Base-by-base conservation (phyloP, 2,329 filamentous ascomycete species). In the Alternaria postmessia region DNA sequence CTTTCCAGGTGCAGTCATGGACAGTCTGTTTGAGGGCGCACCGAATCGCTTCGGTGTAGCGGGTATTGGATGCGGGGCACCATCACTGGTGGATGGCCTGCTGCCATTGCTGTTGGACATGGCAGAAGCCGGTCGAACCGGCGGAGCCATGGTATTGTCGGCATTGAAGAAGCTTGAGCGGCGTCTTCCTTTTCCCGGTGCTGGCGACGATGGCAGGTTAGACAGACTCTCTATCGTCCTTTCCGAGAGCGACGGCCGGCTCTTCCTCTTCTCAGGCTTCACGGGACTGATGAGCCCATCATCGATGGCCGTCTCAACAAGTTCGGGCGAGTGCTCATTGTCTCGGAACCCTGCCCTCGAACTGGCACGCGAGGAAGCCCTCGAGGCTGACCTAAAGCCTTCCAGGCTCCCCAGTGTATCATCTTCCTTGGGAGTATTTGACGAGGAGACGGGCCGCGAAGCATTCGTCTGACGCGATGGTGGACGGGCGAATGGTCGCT, bases 191-290 rank as follows among this genome's bases (percentile, higher is more conserved):
- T 46, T 91, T 78, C 87, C 62, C 20, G 65, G 65, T 5, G 71
- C 71, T 4, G 94, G 93, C 0, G 93, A 95, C 0, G 91, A 88
- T 0, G 93, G 91, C 30, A 97, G 82, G 47, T 88, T 87, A 3
- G 93, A 86, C 6, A 97, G 81, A 0, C 92, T 96, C 75, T 96
- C 92, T 42, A 96, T 89, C 0, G 94, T 96, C 59, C 94, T 85
- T 69, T 97, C 94, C 0, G 91, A 88, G 4, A 97, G 82, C 0
- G 92, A 94, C 14, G 81, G 81, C 12, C 82, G 74, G 5, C 79
- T 70, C 65, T 52, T 86, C 83, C 54, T 73, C 56, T 66, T 59
- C 11, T 59, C 63, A 11, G 64, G 62, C 43, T 64, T 65, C 6
- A 54, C 53, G 1, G 58, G 51, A 58, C 70, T 64, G 46, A 49